Evolutionary conservation across 148 eudicot species (phyloP).

Genomic region (Rhododendron ovatum): DNA sequence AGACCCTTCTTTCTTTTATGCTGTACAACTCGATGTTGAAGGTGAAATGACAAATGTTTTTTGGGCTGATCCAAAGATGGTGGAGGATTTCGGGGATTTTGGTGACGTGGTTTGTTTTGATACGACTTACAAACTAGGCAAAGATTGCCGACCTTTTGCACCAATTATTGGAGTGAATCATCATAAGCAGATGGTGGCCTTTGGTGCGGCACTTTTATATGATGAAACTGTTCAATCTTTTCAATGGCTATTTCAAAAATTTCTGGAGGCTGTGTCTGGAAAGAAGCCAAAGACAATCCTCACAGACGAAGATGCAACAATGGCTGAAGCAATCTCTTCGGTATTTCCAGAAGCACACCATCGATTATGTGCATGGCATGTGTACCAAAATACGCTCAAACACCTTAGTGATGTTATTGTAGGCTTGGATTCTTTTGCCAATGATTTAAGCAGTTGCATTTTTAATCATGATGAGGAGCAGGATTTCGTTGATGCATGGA

Average conservation of each 20-base stretch:
- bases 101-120: constrained; percentile 33
- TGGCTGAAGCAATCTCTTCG: constrained; percentile 16
- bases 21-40: constrained; percentile 25
- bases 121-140: constrained; percentile 21
- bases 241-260: constrained; percentile 35
- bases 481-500: constrained; percentile 22
- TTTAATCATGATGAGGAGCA: constrained; percentile 15
- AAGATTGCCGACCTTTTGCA: constrained; percentile 27
- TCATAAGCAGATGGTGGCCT: constrained; percentile 23
- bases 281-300: constrained; percentile 34
- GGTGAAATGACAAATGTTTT: constrained; percentile 26
- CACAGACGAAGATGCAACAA: constrained; percentile 18
- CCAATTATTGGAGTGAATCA: constrained; percentile 31
- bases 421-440: constrained; percentile 13
- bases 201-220: constrained; percentile 30
- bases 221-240: constrained; percentile 31
- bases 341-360: constrained; percentile 28
- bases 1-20: constrained; percentile 29
- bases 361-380: constrained; percentile 30
- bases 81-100: constrained; percentile 27
- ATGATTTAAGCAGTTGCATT: constrained; percentile 19
- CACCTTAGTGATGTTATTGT: constrained; percentile 12
- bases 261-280: constrained; percentile 21
- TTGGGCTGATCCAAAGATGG: constrained; percentile 34
- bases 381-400: constrained; percentile 21